Evolutionary conservation across 202 grass and related monocot species (phyloP).

Genomic region (Eragrostis tef): DNA sequence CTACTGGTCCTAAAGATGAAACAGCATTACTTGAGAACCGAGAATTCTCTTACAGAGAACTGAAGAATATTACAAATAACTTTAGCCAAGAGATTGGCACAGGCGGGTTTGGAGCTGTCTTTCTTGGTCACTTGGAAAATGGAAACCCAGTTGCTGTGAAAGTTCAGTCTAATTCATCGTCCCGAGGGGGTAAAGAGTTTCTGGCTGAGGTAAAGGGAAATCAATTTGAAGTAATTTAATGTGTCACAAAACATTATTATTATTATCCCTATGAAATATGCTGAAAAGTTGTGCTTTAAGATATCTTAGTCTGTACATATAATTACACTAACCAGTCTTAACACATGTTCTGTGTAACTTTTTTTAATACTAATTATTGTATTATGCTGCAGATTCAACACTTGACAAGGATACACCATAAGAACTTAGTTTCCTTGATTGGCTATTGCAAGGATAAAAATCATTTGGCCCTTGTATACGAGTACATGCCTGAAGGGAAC

Average conservation of each 20-base stretch:
- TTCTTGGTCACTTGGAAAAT: conserved; percentile 45
- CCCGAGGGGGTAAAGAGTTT: conserved; percentile 47
- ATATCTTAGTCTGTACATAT: background rate
- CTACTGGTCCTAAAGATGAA: conserved; percentile 27
- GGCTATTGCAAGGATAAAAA: conserved; percentile 50
- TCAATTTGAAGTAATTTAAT: conserved; percentile 9
- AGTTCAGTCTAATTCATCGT: conserved; percentile 44
- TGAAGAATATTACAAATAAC: conserved; percentile 48
- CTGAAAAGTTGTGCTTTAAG: background rate
- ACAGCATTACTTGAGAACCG: conserved; percentile 29
- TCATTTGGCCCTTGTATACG: conserved; percentile 46
- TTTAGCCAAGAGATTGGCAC: conserved; percentile 47
- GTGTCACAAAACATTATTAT: background rate
- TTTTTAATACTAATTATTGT: conserved; percentile 5
- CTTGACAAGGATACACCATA: conserved; percentile 49
- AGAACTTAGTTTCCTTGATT: conserved; percentile 51
- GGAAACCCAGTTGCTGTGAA: conserved; percentile 50
- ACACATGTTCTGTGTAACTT: background rate
- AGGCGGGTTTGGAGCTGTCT: conserved; percentile 52
- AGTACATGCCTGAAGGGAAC: conserved; percentile 48
- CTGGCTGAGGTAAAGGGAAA: conserved; percentile 50
- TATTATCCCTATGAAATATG: background rate
- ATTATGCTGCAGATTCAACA: conserved; percentile 35
- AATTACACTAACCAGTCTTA: conserved; percentile 16
- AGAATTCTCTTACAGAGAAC: conserved; percentile 53